Evolutionary conservation across 352 stramenopile genomes (phyloP), one percentile per base, ranked within the genome.

Genomic region (Pythium myriotylum): DNA sequence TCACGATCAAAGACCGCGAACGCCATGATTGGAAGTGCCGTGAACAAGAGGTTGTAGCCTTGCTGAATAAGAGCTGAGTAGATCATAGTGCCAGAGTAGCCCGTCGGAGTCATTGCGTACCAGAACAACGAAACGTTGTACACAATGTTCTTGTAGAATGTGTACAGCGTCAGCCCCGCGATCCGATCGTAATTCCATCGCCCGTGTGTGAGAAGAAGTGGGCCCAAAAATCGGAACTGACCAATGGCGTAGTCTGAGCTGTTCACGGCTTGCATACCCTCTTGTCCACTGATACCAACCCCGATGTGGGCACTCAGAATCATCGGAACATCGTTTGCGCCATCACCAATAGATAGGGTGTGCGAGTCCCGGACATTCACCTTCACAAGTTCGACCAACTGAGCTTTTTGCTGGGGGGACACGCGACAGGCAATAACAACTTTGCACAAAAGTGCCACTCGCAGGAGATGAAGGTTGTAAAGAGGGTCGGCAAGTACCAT

Each of bases 341-440:
- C 90, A 48, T 97, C 90, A n/a, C 90, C 90, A 57, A 97, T 97
- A 0, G 90, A 91, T 4, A 97, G 66, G 0, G 90, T 96, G 62
- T 94, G 86, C 2, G 87, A 91, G 14, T 92, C 80, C 0, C 68
- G 68, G 13, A 92, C 82, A 54, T 95, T 95, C 10, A 89, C 54
- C 62, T 94, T 94, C 3, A 99, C 96, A 23, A 99, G 79, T 57
- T 98, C 91, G 7, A 99, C 96, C 3, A 99, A 67, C 47, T 99
- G 84, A 7, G 97, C 97, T 72, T 99, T 99, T 72, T 99, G 98
- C 47, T 96, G 89, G 20, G 98, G 97, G 35, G 92, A 99, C 2
- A 99, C 97, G 53, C 98, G 92, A 60, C 97, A 99, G 26, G 95
- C 96, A 55, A 99, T 95, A 1, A 99, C 97, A 12, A 97, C 94